A percentile compares a stretch with the other conserved stretches of the same genome.
Evolutionary conservation across 2,329 filamentous ascomycete genomes (phyloP).

Genomic region (Pseudomassariella vexata): DNA sequence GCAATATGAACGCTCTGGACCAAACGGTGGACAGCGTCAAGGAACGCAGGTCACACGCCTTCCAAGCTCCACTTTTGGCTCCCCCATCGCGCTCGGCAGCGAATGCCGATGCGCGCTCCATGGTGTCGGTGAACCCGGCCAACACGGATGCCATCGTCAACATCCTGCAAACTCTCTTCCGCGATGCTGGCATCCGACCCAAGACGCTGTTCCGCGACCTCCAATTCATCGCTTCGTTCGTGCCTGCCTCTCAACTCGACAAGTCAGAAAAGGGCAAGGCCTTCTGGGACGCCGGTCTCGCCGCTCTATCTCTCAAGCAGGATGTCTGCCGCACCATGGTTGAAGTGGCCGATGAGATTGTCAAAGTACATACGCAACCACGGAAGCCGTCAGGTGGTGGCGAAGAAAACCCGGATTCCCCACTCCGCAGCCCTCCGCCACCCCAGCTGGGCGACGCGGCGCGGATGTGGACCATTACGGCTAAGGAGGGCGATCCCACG

Average conservation of each 20-base stretch:
- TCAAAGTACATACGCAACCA: slow-evolving; percentile 61
- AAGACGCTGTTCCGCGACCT: slow-evolving; percentile 77
- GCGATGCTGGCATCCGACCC: slow-evolving; percentile 63
- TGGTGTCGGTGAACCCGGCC: slow-evolving; percentile 41
- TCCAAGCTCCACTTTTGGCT: slow-evolving; percentile 31
- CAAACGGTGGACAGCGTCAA: slow-evolving; percentile 66
- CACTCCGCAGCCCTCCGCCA: slow-evolving; percentile 50
- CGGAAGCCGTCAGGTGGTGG: slow-evolving; percentile 40
- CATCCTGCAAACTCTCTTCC: slow-evolving; percentile 62
- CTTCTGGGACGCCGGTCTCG: slow-evolving; percentile 85
- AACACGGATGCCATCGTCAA: slow-evolving; percentile 61
- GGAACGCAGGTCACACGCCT: slow-evolving; percentile 58
- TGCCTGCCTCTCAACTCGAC: slow-evolving; percentile 55
- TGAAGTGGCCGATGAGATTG: slow-evolving; percentile 65
- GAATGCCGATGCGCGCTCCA: slow-evolving; percentile 40
- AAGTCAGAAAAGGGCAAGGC: slow-evolving; percentile 64
- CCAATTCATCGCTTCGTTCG: slow-evolving; percentile 66
- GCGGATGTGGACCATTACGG: slow-evolving; percentile 86
- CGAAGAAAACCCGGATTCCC: slow-evolving; percentile 25
- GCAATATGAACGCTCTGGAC: slow-evolving; percentile 47
- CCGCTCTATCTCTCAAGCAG: slow-evolving; percentile 81
- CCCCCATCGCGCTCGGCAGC: slow-evolving; percentile 32
- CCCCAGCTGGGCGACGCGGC: slow-evolving; percentile 74
- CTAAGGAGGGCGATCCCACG: slow-evolving; percentile 82
- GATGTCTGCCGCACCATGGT: slow-evolving; percentile 82